Conservation (phyloP, 306 rosid species). For the Cicer arietinum region DNA sequence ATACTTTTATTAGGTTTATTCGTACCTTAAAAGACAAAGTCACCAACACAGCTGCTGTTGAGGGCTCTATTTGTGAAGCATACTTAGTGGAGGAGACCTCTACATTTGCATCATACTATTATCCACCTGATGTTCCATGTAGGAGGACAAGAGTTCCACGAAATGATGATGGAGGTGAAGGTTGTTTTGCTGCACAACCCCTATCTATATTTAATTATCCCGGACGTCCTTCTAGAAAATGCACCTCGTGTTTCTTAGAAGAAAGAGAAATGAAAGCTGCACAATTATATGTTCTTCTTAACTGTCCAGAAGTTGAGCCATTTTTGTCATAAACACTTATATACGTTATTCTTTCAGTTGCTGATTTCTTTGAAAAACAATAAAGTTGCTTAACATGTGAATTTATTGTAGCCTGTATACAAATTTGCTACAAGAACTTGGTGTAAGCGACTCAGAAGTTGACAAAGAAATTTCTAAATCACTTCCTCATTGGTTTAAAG, state of each 20-base stretch:
- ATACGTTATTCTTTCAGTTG: too few species aligned
- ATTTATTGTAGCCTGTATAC: neutral
- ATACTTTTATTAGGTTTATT: neutral
- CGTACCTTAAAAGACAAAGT: neutral
- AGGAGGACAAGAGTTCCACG: constrained; percentile 19
- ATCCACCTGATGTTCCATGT: neutral
- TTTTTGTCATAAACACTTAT: neutral
- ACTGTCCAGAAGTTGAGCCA: neutral
- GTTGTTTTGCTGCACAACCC: neutral
- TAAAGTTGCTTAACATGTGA: too few species aligned
- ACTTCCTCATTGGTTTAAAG: neutral
- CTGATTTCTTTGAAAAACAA: too few species aligned
- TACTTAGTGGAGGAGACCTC: neutral
- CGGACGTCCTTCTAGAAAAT: neutral
- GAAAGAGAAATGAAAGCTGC: neutral
- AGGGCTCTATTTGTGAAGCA: neutral
- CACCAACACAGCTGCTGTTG: neutral
- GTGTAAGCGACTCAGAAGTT: neutral
- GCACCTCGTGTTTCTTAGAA: neutral
- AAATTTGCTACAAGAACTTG: neutral
- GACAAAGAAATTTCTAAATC: neutral
- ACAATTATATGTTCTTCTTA: neutral
- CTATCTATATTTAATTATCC: constrained; percentile 7
- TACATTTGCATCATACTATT: constrained; percentile 25
- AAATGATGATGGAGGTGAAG: constrained; percentile 11